Base-by-base conservation (phyloP, 805 yeast genomes). In the Saccharomycopsis microspora region DNA sequence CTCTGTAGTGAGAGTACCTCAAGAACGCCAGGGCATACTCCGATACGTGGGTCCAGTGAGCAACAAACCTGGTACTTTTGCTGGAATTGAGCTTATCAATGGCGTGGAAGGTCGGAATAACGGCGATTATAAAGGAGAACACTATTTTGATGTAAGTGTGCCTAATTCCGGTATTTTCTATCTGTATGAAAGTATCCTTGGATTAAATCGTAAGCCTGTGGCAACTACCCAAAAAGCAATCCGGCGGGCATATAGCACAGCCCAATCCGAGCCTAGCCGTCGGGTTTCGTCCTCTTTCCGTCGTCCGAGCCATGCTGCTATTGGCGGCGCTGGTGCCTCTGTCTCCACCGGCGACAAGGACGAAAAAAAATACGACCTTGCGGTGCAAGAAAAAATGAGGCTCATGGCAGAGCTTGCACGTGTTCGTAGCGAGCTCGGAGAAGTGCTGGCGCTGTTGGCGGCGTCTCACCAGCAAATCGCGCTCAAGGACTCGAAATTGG, bases 1-100 rank as follows among this genome's bases (percentile, higher is more conserved):
- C 5, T 38, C 53, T n/a, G 39, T 29, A 5, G 44, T 76, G 27
- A 63, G 64, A 41, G 70, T 82, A 1, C 94, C 95, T 0, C 85
- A 84, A 6, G 78, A 84, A 8, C 79, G 85, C 29, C 64, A 66
- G 39, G 96, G 89, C 1, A 68, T 79, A 7, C 65, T 89, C 45
- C 70, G 78, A 50, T 89, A 74, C 62, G 69, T 80, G 27, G 98
- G 96, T 1, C 63, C 72, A 2, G 85, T 90, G 11, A 74, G 78
- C 28, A 81, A 81, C 28, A 86, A 85, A 58, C 63, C 65, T 5
- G 95, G 96, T 0, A 68, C 71, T 7, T 90, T 80, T 67, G 96
- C 89, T 4, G 98, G 98, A 3, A 72, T 90, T 4, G 97, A 90
- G 60, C 66, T 90, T 40, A 57, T 78, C n/a, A 72, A 76, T 39